Base-by-base conservation (phyloP, 1,284 basidiomycete species). In the Ceraceosorus bombacis region DNA sequence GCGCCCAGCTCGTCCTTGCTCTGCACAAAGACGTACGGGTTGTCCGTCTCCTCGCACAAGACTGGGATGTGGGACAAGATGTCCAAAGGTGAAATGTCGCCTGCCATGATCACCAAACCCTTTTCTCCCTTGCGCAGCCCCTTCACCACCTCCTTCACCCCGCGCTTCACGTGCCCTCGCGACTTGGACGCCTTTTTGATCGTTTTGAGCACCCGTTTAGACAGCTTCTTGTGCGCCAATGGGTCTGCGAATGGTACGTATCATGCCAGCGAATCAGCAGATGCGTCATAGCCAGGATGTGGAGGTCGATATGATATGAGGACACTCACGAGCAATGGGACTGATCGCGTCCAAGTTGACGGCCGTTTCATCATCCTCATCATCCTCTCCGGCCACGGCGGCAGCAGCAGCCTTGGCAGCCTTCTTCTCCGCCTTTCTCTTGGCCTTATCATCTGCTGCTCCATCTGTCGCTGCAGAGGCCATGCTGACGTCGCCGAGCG, bases 81-180 rank as follows among this genome's bases (percentile, higher is more conserved):
- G 80, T 99, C 95, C 72, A 98, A 88, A 36, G 95, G 95, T 53
- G 89, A 93, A 77, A 98, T 98, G 80, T 98, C 95, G 49, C 88
- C 93, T 5, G 95, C 95, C 59, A 99, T 85, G 59, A 99, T 82
- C 51, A 98, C 85, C 36, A 99, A 82, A 7, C 74, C 76, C 62
- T 77, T 77, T 41, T 76, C 76, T 13, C 69, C 70, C 63, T 77
- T 77, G 40, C 73, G 66, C 5, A 77, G 63, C 5, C 70, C 68
- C 58, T 77, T 77, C 63, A 76, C 76, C 5, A 77, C 76, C 59
- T 77, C 76, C 62, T 76, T 76, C 40, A 77, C 76, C 13, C 76
- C 76, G n/a, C 76, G 70, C 59, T 76, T 75, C 52, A 77, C 74
- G 59, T 77, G 76, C 6, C 76, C 76, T 6, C 72, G 69, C 36